Conservation (phyloP, 2,329 filamentous ascomycete genomes). For the Lachnellula willkommii region DNA sequence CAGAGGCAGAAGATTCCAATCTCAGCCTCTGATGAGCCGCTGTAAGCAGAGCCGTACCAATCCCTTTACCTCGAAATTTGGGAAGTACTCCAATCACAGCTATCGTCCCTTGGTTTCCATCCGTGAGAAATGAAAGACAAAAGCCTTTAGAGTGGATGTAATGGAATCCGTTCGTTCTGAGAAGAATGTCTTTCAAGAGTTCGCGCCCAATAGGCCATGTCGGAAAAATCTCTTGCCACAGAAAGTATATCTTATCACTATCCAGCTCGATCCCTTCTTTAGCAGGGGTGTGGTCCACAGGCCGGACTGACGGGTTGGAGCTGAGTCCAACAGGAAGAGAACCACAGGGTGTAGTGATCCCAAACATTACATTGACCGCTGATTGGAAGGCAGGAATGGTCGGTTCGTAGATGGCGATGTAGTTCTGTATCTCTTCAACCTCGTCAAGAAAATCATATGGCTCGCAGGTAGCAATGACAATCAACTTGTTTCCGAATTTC, state of each 20-base stretch:
- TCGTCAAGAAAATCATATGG: conserved; percentile 41
- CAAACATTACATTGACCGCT: conserved; percentile 37
- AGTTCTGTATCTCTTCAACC: conserved; percentile 32
- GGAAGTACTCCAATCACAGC: conserved; percentile 36
- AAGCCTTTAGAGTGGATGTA: conserved; percentile 37
- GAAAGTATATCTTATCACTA: conserved; percentile 20
- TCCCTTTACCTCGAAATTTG: conserved; percentile 32
- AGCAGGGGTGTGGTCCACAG: no score
- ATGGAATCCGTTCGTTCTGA: conserved; percentile 29
- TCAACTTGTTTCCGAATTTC: conserved; percentile 28
- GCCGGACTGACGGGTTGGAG: no score
- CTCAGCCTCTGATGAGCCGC: conserved; percentile 27
- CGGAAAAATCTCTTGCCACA: conserved; percentile 36
- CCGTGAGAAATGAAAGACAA: conserved; percentile 33
- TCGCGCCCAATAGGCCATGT: conserved; percentile 31
- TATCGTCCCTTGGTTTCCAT: conserved; percentile 28
- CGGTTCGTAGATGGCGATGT: conserved; percentile 41
- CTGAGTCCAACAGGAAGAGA: conserved; percentile 32
- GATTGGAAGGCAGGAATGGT: conserved; percentile 38
- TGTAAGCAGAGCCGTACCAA: conserved; percentile 35
- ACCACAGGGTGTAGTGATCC: conserved; percentile 28
- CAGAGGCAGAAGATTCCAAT: conserved; percentile 26
- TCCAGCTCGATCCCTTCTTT: conserved; percentile 24
- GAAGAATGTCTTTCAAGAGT: conserved; percentile 29
- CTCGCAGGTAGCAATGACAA: conserved; percentile 38